Evolutionary conservation across 805 yeast species (phyloP), one percentile per base, ranked within the genome.

Genomic region (Candida sphagnicola): DNA sequence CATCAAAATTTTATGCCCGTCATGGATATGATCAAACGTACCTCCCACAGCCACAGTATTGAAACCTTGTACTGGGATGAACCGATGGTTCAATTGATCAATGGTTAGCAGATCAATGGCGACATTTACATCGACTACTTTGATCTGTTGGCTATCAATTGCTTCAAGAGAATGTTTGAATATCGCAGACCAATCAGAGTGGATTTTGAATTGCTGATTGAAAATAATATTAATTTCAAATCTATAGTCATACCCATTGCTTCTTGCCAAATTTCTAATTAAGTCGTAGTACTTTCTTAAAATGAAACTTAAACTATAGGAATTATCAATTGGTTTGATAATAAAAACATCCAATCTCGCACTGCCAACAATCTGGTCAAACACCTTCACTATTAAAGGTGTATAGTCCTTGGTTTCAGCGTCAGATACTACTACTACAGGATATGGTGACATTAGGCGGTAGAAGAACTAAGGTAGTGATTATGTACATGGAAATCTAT

Each of bases 1-100:
- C 8, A 93, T 67, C 18, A 93, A 66, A 19, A 93, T 82, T 57
- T 85, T 87, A 61, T 93, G 99, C 0, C 98, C 99, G 54, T 85
- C 95, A 51, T 93, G 99, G 26, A 93, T 55, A 61, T 93, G 98
- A 55, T 93, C 99, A 64, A 93, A 93, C 0, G 99, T 93, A 0
- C 99, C 99, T 0, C 99, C 99, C 1, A 91, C 80, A 0, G 96
- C 91, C 6, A 49, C 54, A 5, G 70, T 68, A 13, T 46, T 41
- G 33, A 35, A 52, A 12, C 26, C 38, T 13, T 38, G 42, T 8
- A 26, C 13, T 26, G 29, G 29, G 6, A 12, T 13, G 6, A n/a
- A 8, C 6, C 10, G 8, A 5, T 25, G 18, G 16, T 17, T 24
- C 19, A 8, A 17, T 21, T 19, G 17, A n/a, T 15, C 26, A 18